These are phyloP conservation scores for Rubus parviflorus DNA, from an alignment of 306 rosid species.

Conservation along the genomic window DNA sequence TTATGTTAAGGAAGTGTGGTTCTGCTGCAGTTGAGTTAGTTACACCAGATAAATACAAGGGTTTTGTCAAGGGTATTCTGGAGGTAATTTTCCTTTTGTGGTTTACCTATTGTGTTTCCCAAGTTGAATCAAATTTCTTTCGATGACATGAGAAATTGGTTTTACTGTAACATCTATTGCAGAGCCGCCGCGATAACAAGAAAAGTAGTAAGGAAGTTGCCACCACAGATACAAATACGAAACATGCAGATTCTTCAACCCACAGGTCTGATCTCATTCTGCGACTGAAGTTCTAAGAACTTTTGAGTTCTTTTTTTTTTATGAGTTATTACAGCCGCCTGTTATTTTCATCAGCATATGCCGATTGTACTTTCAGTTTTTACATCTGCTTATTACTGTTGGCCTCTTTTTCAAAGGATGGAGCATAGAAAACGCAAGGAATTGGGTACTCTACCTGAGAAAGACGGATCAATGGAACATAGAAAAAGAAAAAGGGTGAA, in stretches of 20 bases:
- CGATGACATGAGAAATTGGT: conserved; percentile 4
- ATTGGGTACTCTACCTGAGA: conserved; percentile 27
- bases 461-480: conserved; percentile 27
- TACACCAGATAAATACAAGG: conserved; percentile 64
- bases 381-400: background rate
- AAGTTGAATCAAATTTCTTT: conserved; percentile 9
- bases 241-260: conserved; percentile 44
- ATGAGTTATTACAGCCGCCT: background rate
- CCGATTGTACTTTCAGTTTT: conserved; percentile 1
- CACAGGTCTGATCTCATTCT: conserved; percentile 42
- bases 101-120: background rate
- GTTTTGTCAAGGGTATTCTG: conserved; percentile 57
- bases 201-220: conserved; percentile 41
- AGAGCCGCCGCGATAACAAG: conserved; percentile 73
- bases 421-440: conserved; percentile 41
- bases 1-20: conserved; percentile 83
- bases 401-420: conserved; percentile 32
- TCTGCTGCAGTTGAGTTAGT: conserved; percentile 57
- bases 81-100: conserved; percentile 51
- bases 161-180: conserved; percentile 28
- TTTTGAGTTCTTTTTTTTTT: background rate
- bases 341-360: background rate
- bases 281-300: background rate
- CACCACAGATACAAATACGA: conserved; percentile 27
- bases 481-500: conserved; percentile 47